Percentiles rank a stretch among this genome's conserved stretches.
Evolutionary conservation across 2,329 filamentous ascomycete genomes (phyloP).

Genomic region (Lecanicillium sp.): DNA sequence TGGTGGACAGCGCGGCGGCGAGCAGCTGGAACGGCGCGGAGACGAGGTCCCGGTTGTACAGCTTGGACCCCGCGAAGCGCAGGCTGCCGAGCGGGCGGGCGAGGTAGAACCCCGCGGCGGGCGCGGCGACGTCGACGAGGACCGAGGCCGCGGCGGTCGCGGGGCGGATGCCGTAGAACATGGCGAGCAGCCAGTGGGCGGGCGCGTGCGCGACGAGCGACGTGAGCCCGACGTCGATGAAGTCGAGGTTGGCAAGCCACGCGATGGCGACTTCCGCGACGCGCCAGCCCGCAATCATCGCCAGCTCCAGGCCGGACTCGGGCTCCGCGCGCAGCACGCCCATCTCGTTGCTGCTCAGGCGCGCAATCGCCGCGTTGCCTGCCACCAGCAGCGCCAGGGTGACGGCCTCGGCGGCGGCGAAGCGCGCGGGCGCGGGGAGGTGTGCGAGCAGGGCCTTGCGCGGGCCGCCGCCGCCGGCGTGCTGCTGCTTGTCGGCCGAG

Average conservation of each 20-base stretch:
- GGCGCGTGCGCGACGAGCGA: constrained; percentile 69
- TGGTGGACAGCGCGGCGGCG: constrained; percentile 61
- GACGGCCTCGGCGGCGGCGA: constrained; percentile 46
- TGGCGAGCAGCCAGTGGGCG: constrained; percentile 65
- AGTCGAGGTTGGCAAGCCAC: constrained; percentile 71
- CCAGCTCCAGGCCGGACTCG: constrained; percentile 57
- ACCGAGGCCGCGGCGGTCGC: constrained; percentile 56
- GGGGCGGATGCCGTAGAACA: constrained; percentile 68
- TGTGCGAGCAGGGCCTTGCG: not conserved
- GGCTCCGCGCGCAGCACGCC: constrained; percentile 58
- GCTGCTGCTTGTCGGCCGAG: constrained; percentile 7
- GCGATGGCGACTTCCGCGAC: constrained; percentile 61
- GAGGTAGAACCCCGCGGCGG: constrained; percentile 67
- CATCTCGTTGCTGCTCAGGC: constrained; percentile 58
- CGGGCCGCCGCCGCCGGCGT: not conserved
- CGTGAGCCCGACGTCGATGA: constrained; percentile 61
- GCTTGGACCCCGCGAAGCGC: constrained; percentile 46
- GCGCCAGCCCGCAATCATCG: constrained; percentile 46
- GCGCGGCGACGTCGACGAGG: constrained; percentile 61
- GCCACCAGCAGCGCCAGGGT: constrained; percentile 58
- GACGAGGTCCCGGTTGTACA: constrained; percentile 59
- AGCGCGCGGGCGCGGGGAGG: constrained; percentile 30
- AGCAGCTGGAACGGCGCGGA: constrained; percentile 58
- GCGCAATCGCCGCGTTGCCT: constrained; percentile 63
- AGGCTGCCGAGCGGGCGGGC: constrained; percentile 61